Base-by-base conservation (phyloP, 441 rosid genomes). In the Gossypium gossypioides region DNA sequence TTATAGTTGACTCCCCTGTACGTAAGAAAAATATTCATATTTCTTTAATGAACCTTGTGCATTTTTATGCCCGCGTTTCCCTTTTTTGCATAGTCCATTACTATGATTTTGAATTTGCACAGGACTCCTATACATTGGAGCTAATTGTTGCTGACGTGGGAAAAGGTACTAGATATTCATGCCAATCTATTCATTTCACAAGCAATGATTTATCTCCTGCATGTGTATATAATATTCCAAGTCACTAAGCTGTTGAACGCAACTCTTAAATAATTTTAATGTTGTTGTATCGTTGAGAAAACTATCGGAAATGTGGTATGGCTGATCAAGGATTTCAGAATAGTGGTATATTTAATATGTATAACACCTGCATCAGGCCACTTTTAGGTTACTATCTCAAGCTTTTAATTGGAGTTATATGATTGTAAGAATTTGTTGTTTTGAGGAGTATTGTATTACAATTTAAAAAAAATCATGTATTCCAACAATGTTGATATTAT, bases 1-100 rank as follows among this genome's bases (percentile, higher is more conserved):
- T 96, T 80, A 93, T 87, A 86, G 87, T 91, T 48, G 92, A 93
- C 70, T 82, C 88, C 54, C 76, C 72, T 87, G 99, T 96, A 90
- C 74, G 67, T 60, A 48, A 46, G 16, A 52, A 68, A 48, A 29
- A 15, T 9, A 9, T 52, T 68, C 3, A 0, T 52, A 4, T 68
- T 27, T 52, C 72, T 52, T 52, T 52, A 29, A 29, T 52, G 32
- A 29, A 68, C 10, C 34, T 16, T 54, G 5, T 52, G 25, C 27
- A 29, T 64, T 21, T 64, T 22, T 66, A 56, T 16, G 8, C 19
- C 54, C 16, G 54, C 44, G 52, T 65, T 62, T 15, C 48, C 22
- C 29, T 59, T 18, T 42, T 34, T 15, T 73, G 24, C n/a, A 51
- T 52, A 7, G 5, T 73, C 40, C 16, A 15, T 73, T 29, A 42